Percentiles rank a stretch among this genome's conserved stretches.
These are phyloP conservation scores for Rheum nobile DNA, from an alignment of 148 eudicot species.

Conservation along the genomic window DNA sequence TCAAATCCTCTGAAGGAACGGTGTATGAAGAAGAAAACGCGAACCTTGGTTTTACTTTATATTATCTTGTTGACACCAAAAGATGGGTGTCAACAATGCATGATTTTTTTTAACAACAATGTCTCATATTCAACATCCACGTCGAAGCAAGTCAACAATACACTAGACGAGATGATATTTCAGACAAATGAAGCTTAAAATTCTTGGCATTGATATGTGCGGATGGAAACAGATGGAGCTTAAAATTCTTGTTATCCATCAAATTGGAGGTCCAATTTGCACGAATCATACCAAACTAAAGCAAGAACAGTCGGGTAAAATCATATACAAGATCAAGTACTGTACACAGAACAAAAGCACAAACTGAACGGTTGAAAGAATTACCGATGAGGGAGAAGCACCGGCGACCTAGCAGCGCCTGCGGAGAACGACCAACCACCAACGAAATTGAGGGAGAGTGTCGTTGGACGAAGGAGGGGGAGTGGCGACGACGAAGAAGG, in stretches of 20 bases:
- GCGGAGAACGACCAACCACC: too few relatives aligned
- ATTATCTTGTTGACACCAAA: conserved; percentile 22
- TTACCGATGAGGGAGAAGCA: too few relatives aligned
- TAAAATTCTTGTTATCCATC: not conserved
- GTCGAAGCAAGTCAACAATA: conserved; percentile 29
- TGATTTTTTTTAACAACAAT: conserved; percentile 33
- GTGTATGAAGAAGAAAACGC: conserved; percentile 41
- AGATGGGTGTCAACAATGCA: conserved; percentile 79
- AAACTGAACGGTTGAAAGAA: too few relatives aligned
- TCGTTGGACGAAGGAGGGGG: too few relatives aligned
- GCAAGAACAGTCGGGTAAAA: not conserved
- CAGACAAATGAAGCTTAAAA: too few relatives aligned
- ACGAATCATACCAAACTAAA: not conserved
- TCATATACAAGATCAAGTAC: too few relatives aligned
- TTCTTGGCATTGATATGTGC: not conserved
- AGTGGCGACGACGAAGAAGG: too few relatives aligned
- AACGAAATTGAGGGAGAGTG: too few relatives aligned
- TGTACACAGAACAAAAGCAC: too few relatives aligned
- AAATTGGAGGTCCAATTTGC: not conserved
- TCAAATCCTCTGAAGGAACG: conserved; percentile 25
- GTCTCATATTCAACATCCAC: conserved; percentile 18
- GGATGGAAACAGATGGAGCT: not conserved
- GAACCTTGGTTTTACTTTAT: conserved; percentile 52
- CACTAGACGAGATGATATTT: conserved; percentile 53
- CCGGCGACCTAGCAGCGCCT: too few relatives aligned